Evolutionary conservation across 768 basidiomycete species (phyloP), one percentile per base, ranked within the genome.

Genomic region (Astraeus odoratus): DNA sequence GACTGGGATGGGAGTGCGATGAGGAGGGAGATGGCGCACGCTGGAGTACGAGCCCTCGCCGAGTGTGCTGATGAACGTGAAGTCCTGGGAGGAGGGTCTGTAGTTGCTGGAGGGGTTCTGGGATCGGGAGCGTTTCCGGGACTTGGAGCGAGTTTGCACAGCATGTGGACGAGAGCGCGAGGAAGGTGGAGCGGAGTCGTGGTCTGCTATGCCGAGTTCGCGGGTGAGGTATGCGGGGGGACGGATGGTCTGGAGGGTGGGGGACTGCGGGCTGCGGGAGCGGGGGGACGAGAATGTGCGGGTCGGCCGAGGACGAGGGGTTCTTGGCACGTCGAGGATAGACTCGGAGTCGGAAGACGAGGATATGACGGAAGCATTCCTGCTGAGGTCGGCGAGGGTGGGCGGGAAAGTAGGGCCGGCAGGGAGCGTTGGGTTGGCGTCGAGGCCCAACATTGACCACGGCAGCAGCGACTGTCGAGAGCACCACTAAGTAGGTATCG

Each of bases 31-130:
- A 9, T 29, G 5, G 73, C 80, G 57, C 59, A 86, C 88, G 6
- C 82, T 84, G 18, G 86, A 88, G 59, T 87, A 91, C 8, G 85
- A 85, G 16, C 88, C 88, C 58, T 87, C 84, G 16, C 87, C 87
- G 3, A 90, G 70, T n/a, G 78, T 74, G 25, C 77, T 70, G 3
- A 81, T 81, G 54, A 89, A 84, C 46, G 78, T 73, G 57, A 88
- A 88, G 63, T 89, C 86, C 38, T 78, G 75, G 0, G 74, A 69
- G 1, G 72, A 68, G 24, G 66, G 49, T 37, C 72, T 66, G 19
- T 66, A 68, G 53, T 71, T 74, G 4, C 69, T 68, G 22, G 73
- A 75, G 43, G 66, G 71, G 38, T 71, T 76, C 37, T 69, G 66
- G 13, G 73, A 73, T 51, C 60, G 57, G 3, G 69, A 59, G 44